phyloP scores from a whole-genome alignment of 371 early-diverging fungal genomes.

The Mucor ambiguus region DNA sequence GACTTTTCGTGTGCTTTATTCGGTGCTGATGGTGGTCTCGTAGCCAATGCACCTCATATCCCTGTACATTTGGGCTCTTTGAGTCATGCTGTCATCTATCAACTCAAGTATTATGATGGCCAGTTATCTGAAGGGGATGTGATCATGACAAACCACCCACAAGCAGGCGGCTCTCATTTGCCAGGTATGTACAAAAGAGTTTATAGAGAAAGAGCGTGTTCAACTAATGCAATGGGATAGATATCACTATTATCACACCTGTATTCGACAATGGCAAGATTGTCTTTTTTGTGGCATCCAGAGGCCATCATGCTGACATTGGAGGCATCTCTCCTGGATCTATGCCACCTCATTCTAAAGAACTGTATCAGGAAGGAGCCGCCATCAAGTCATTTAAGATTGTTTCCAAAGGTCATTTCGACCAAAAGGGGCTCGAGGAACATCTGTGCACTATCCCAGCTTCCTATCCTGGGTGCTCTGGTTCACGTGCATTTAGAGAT shows the following conservation, averaged over 20 bases:
- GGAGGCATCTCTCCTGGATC: slow-evolving; percentile 87
- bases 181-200: slow-evolving; percentile 51
- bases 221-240: slow-evolving; percentile 19
- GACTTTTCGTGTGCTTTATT: slow-evolving; percentile 98
- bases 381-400: slow-evolving; percentile 89
- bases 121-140: slow-evolving; percentile 87
- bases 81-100: slow-evolving; percentile 92
- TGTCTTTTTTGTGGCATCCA: slow-evolving; percentile 93
- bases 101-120: slow-evolving; percentile 73
- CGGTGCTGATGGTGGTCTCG: slow-evolving; percentile 89
- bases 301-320: slow-evolving; percentile 98
- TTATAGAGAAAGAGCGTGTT: not conserved
- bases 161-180: slow-evolving; percentile 95
- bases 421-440: slow-evolving; percentile 73
- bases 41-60: slow-evolving; percentile 93
- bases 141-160: slow-evolving; percentile 93
- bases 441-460: slow-evolving; percentile 82
- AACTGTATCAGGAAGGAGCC: slow-evolving; percentile 94
- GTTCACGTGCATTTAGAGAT: slow-evolving; percentile 84
- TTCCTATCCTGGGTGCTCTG: slow-evolving; percentile 84
- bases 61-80: slow-evolving; percentile 95
- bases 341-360: slow-evolving; percentile 85
- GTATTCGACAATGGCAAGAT: slow-evolving; percentile 85
- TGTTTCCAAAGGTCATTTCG: slow-evolving; percentile 80
- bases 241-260: slow-evolving; percentile 96